Base-by-base conservation (phyloP, 176 grass and related monocot genomes). In the Carex myosuroides region DNA sequence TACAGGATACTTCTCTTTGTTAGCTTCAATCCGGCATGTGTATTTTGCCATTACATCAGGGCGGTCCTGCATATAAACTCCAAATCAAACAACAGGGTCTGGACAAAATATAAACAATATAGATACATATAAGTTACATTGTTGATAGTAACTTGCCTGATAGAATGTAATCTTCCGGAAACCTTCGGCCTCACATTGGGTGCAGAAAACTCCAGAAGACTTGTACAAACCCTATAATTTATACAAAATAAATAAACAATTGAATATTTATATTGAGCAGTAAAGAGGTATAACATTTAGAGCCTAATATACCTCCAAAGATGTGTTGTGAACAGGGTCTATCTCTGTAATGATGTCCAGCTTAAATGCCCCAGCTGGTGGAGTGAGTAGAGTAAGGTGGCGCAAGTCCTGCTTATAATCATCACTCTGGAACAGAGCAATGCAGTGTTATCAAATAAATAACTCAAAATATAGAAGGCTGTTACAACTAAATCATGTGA, bases 151-250 rank as follows among this genome's bases (percentile, higher is more conserved):
- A 80, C 39, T 81, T 89, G 89, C 96, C 93, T 99, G 96, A 90
- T 92, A 99, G 86, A 92, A 99, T 13, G 96, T 99, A 66, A 99
- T 99, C 86, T 99, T 98, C 62, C 91, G 82, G 78, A 99, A 99
- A 32, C 96, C 96, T 95, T 99, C 96, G 37, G 96, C 96, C 81
- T 99, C 96, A 89, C 96, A 99, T 87, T 99, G 96, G 17, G 96
- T 99, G 73, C 89, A 99, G 86, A 99, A 99, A 81, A 95, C 94
- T 54, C 91, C 89, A 79, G 96, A 95, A 0, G 96, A 92, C 77
- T 89, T 99, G 86, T 95, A 99, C 58, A 99, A 76, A 21, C 96
- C 96, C 96, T 99, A 83, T 32, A 89, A 75, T 59, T 32, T 62
- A 80, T 33, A 88, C 62, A 63, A 82, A 82, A 86, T 33, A 37